Percentiles rank a stretch among this genome's conserved stretches.
phyloP scores from a whole-genome alignment of 768 basidiomycete genomes.

The Mycena belliarum region DNA sequence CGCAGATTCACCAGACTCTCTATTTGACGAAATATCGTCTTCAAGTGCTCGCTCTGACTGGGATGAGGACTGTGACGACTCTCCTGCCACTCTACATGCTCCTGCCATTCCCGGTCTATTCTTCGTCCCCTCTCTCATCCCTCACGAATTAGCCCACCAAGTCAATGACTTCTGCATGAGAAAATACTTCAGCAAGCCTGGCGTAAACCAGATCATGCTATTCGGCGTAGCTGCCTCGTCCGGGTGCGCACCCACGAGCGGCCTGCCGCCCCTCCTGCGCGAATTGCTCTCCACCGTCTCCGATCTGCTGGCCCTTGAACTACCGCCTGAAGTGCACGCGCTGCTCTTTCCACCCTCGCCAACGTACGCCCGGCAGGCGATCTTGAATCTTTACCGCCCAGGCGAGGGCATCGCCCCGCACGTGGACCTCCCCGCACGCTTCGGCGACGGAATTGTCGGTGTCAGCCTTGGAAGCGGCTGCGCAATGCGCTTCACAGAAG shows the following conservation, averaged over 20 bases:
- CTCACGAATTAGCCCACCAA: constrained; percentile 50
- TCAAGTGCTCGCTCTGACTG: not conserved
- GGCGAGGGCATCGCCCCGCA: constrained; percentile 91
- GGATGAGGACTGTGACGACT: not conserved
- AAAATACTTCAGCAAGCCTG: constrained; percentile 51
- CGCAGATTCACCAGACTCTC: constrained; percentile 5
- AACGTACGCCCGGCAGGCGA: constrained; percentile 72
- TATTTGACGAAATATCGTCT: constrained; percentile 5
- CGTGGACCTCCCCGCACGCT: constrained; percentile 81
- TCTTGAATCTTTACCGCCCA: constrained; percentile 85
- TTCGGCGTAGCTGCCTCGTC: constrained; percentile 47
- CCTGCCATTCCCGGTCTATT: constrained; percentile 70
- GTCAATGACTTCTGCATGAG: constrained; percentile 53
- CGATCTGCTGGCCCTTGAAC: constrained; percentile 43
- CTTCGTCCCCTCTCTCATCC: constrained; percentile 54
- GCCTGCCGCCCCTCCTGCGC: constrained; percentile 58
- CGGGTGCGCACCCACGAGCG: constrained; percentile 28
- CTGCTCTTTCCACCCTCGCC: constrained; percentile 61
- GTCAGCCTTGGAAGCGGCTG: constrained; percentile 81
- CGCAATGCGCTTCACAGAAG: constrained; percentile 66
- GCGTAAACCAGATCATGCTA: constrained; percentile 84
- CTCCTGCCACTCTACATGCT: constrained; percentile 34
- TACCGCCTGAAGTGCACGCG: constrained; percentile 51
- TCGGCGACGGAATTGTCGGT: constrained; percentile 88
- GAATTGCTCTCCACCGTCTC: constrained; percentile 55